Base-by-base conservation (phyloP, 148 eudicot species). In the Nepenthes gracilis region DNA sequence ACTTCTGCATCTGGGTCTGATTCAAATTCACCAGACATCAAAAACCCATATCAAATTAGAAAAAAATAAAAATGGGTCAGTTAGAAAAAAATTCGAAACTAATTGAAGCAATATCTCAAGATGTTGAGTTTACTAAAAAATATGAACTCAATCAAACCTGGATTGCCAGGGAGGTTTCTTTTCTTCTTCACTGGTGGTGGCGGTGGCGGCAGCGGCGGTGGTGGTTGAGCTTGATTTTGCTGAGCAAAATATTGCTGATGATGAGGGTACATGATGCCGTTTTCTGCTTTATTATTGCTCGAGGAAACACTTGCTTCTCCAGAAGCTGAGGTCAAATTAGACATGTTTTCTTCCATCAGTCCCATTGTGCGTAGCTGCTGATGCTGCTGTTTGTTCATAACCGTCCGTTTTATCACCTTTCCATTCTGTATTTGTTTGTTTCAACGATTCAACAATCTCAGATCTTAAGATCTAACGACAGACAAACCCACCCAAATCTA, bases 1-100 rank as follows among this genome's bases (percentile, higher is more conserved):
- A 49, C 53, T 49, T 49, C 53, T 49, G 53, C 53, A 79, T 49
- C 53, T 49, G 53, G 53, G 53, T 49, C 53, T 49, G 53, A 11
- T 49, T n/a, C 53, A 11, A 49, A 49, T 49, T n/a, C 2, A 2
- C 6, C 6, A 49, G 6, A 6, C 45, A 49, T 10, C 53, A 49
- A 49, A 49, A 49, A 49, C 53, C 53, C 53, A 49, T 11, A 11
- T 49, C 53, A 49, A n/a, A 49, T 49, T 49, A 5, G 2, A 6
- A 6, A 49, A 11, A 49, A 10, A 49, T 40, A 49, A 5, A 49
- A 49, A 49, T 11, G 53, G 53, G 53, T 49, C 15, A n/a, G 2
- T 11, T 6, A 45, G 10, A 5, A 49, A 49, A 10, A 6, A 40
- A 3, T 40, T 8, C 8, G 45, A 49, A 49, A 49, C 15, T 5